Conservation (phyloP, 305 asterid species). For the Solanum aculeatissimum region DNA sequence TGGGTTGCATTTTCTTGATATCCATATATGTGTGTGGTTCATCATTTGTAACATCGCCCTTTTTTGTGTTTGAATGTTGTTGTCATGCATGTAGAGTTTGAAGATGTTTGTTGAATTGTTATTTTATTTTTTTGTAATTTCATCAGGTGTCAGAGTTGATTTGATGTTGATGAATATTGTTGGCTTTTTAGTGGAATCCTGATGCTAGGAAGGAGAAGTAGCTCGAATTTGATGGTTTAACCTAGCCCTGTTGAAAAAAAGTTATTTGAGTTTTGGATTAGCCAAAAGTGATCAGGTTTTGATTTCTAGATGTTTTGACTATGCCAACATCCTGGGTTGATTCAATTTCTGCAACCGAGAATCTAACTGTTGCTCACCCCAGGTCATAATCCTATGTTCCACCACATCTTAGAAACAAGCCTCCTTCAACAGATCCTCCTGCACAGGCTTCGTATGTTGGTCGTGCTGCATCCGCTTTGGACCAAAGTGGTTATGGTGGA, state of each 20-base stretch:
- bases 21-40: not conserved
- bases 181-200: not conserved
- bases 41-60: not conserved
- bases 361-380: not conserved
- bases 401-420: constrained; percentile 14
- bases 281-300: not conserved
- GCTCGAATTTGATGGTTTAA: not conserved
- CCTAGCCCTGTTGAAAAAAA: not conserved
- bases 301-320: not conserved
- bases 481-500: not conserved
- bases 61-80: too few species aligned
- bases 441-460: not conserved
- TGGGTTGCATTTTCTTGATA: not conserved
- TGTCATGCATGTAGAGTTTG: not conserved
- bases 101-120: not conserved
- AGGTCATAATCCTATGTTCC: constrained; percentile 4
- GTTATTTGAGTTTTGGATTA: not conserved
- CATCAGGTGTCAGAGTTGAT: not conserved
- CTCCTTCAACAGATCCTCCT: not conserved
- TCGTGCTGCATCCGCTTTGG: not conserved
- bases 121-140: not conserved
- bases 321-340: constrained; percentile 22
- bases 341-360: constrained; percentile 13
- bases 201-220: not conserved
- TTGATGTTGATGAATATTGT: constrained; percentile 6